Conservation (phyloP, 441 rosid species). For the Populus trichocarpa region DNA sequence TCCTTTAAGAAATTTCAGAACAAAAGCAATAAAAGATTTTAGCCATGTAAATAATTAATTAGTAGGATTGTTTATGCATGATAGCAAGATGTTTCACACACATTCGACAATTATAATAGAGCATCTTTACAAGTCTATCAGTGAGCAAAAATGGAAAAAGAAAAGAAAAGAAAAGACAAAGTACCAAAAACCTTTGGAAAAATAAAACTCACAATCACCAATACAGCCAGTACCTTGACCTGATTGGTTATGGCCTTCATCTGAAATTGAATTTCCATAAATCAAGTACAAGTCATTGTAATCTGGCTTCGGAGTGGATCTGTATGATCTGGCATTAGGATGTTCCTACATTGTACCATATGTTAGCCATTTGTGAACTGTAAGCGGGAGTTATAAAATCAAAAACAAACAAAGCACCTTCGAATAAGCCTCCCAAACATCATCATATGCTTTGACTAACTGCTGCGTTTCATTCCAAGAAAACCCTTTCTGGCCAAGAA, state of each 20-base stretch:
- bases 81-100: slow-evolving; percentile 1
- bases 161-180: slow-evolving; percentile 4
- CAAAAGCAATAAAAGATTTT: background rate
- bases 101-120: background rate
- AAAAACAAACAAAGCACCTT: slow-evolving; percentile 37
- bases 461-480: slow-evolving; percentile 42
- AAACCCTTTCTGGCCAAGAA: slow-evolving; percentile 34
- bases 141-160: background rate
- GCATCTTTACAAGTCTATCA: background rate
- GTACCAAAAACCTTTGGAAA: background rate
- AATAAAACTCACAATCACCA: slow-evolving; percentile 29
- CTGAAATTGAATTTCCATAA: slow-evolving; percentile 37
- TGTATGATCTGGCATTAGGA: slow-evolving; percentile 34
- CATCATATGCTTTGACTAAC: slow-evolving; percentile 37
- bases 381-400: background rate
- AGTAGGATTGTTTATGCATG: slow-evolving; percentile 1
- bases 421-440: slow-evolving; percentile 40
- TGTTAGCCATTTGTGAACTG: slow-evolving; percentile 22
- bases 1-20: slow-evolving; percentile 33
- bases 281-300: slow-evolving; percentile 50
- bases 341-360: slow-evolving; percentile 39
- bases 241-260: slow-evolving; percentile 16
- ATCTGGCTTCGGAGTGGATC: slow-evolving; percentile 30
- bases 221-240: slow-evolving; percentile 24
- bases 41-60: background rate